These are phyloP conservation scores for Aspergillus intermedius DNA, from an alignment of 2,329 filamentous ascomycete species.

Conservation along the genomic window DNA sequence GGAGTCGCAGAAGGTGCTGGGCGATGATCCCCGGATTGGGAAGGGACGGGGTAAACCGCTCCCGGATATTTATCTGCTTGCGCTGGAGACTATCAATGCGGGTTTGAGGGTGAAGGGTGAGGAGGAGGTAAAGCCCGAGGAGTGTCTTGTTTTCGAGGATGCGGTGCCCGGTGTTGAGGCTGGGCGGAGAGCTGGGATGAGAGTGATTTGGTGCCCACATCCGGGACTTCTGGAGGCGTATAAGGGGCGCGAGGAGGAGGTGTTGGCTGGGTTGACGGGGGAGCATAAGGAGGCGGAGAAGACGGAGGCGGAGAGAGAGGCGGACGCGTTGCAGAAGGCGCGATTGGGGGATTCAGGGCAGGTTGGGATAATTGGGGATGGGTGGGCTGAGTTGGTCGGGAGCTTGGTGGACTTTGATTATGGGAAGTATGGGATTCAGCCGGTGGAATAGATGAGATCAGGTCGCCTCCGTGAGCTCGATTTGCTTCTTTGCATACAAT, in stretches of 20 bases:
- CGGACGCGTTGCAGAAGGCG: conserved; percentile 31
- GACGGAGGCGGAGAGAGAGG: conserved; percentile 32
- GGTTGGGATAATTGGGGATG: conserved; percentile 54
- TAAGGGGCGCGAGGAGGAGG: conserved; percentile 66
- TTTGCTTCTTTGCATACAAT: not conserved
- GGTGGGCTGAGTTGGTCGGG: conserved; percentile 49
- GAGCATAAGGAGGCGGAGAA: conserved; percentile 55
- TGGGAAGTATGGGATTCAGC: conserved; percentile 50
- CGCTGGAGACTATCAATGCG: conserved; percentile 76
- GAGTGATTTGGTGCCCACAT: conserved; percentile 88
- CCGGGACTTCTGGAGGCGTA: conserved; percentile 70
- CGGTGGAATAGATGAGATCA: conserved; percentile 2
- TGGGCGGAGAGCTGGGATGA: conserved; percentile 85
- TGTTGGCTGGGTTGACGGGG: conserved; percentile 75
- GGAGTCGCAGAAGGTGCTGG: conserved; percentile 65
- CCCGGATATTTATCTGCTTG: conserved; percentile 89
- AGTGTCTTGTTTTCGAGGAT: conserved; percentile 96
- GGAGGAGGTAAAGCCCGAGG: conserved; percentile 64
- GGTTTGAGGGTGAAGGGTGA: conserved; percentile 53
- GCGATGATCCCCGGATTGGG: conserved; percentile 74
- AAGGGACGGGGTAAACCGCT: conserved; percentile 84
- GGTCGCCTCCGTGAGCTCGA: too few species aligned
- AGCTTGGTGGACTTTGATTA: conserved; percentile 57
- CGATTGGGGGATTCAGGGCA: conserved; percentile 39
- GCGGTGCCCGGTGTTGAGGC: conserved; percentile 88